Conservation (phyloP, 495 filamentous ascomycete genomes). For the Tuber microsphaerosporum region DNA sequence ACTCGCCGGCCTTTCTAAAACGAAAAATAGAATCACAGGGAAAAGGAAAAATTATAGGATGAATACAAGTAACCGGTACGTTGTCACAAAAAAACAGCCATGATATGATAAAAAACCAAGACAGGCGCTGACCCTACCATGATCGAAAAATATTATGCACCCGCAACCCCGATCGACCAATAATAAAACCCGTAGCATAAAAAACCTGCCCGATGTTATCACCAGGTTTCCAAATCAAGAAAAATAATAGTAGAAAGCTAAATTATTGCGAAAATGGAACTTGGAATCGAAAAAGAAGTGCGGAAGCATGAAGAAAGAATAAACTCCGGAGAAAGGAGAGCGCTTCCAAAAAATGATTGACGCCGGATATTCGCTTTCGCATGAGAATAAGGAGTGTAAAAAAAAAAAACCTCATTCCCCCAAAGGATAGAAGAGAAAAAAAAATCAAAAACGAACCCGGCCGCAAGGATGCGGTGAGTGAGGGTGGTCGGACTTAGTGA, state of each 20-base stretch:
- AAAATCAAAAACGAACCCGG: constrained; percentile 7
- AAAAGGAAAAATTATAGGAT: constrained; percentile 3
- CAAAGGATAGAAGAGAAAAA: constrained; percentile 15
- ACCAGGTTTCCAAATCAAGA: not conserved
- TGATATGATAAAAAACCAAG: constrained; percentile 25
- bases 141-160: constrained; percentile 4
- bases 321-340: not conserved
- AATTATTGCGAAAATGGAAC: not conserved
- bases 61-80: constrained; percentile 24
- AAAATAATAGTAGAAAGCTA: not conserved
- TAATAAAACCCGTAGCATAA: not conserved
- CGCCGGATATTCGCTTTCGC: not conserved
- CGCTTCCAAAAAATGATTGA: not conserved
- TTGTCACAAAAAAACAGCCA: constrained; percentile 30
- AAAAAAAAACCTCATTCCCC: not conserved
- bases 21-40: constrained; percentile 29
- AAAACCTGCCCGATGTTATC: not conserved
- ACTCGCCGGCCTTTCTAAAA: constrained; percentile 37
- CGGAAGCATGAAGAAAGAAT: not conserved
- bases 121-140: constrained; percentile 9
- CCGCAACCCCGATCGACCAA: not conserved
- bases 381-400: not conserved
- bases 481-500: constrained; percentile 18
- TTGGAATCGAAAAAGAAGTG: not conserved
- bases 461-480: constrained; percentile 20